A percentile compares a stretch with the other conserved stretches of the same genome.
Evolutionary conservation across 106 monocot genomes (phyloP).

Genomic region (Platanthera guangdongensis): DNA sequence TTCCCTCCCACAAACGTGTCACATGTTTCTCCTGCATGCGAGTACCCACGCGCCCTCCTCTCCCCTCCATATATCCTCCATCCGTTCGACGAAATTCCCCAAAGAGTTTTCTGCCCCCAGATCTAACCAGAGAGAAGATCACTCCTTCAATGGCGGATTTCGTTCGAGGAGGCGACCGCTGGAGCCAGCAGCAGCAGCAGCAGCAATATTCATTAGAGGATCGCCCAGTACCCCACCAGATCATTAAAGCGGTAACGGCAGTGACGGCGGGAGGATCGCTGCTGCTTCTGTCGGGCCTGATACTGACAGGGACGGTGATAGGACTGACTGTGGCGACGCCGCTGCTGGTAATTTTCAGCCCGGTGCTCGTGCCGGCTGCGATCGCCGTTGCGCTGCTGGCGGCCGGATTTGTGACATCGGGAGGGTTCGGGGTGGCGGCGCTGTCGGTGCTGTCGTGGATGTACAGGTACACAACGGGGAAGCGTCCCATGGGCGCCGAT

Average conservation of each 20-base stretch:
- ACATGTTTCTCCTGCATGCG: too few species aligned
- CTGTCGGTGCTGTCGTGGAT: slow-evolving; percentile 27
- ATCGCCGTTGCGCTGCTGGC: slow-evolving; percentile 18
- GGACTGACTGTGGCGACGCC: slow-evolving; percentile 25
- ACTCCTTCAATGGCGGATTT: background rate
- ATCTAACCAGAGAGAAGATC: background rate
- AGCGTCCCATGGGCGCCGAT: background rate
- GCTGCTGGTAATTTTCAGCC: slow-evolving; percentile 39
- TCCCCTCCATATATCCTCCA: too few species aligned
- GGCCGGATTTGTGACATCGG: slow-evolving; percentile 29
- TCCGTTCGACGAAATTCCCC: too few species aligned
- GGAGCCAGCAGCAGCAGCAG: background rate
- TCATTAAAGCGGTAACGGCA: background rate
- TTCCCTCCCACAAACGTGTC: too few species aligned
- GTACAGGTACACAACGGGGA: slow-evolving; percentile 12
- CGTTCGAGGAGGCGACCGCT: background rate
- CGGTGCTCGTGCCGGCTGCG: slow-evolving; percentile 27
- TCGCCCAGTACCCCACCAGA: background rate
- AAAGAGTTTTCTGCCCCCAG: too few species aligned
- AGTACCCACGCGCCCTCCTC: too few species aligned
- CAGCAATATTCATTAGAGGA: background rate
- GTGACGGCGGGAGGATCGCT: background rate
- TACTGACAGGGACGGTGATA: slow-evolving; percentile 23
- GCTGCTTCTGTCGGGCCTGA: slow-evolving; percentile 19
- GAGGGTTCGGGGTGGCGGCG: slow-evolving; percentile 31